Conservation (phyloP, 495 filamentous ascomycete species). For the Endocarpon pusillum region DNA sequence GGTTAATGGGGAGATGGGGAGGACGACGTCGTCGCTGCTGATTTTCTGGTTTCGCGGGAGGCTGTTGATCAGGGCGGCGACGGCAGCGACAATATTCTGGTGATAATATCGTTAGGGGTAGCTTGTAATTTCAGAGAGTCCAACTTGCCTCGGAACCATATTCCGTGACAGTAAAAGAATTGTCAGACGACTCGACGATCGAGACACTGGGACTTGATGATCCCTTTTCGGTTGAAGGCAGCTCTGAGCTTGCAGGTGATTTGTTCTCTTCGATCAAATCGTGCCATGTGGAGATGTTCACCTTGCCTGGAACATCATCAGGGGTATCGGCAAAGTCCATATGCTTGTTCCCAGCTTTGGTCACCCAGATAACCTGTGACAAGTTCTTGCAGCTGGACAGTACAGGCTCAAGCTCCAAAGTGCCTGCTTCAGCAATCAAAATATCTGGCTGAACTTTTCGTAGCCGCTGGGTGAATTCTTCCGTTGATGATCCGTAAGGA, state of each 20-base stretch:
- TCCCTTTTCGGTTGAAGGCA: conserved; percentile 27
- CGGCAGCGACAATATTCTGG: conserved; percentile 61
- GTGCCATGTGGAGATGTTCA: conserved; percentile 75
- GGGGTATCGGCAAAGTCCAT: conserved; percentile 83
- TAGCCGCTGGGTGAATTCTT: conserved; percentile 50
- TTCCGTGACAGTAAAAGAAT: too few species aligned
- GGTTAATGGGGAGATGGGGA: conserved; percentile 72
- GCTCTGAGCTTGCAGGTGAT: conserved; percentile 23
- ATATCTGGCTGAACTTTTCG: conserved; percentile 55
- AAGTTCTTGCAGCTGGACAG: conserved; percentile 48
- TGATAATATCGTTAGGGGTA: too few species aligned
- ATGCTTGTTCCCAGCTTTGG: conserved; percentile 76
- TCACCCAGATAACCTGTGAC: conserved; percentile 78
- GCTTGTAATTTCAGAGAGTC: background rate
- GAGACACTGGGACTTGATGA: too few species aligned
- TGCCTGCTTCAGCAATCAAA: conserved; percentile 73
- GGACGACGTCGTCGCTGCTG: conserved; percentile 57
- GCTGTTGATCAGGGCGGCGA: conserved; percentile 57
- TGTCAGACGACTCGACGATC: too few species aligned
- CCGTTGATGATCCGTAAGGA: conserved; percentile 57
- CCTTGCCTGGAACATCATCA: conserved; percentile 46
- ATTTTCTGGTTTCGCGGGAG: conserved; percentile 61
- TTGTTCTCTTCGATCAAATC: conserved; percentile 55
- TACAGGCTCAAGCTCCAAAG: conserved; percentile 61
- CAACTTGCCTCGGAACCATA: conserved; percentile 46